These are phyloP conservation scores for Hirschioporus abietinus DNA, from an alignment of 768 basidiomycete species.

Conservation along the genomic window DNA sequence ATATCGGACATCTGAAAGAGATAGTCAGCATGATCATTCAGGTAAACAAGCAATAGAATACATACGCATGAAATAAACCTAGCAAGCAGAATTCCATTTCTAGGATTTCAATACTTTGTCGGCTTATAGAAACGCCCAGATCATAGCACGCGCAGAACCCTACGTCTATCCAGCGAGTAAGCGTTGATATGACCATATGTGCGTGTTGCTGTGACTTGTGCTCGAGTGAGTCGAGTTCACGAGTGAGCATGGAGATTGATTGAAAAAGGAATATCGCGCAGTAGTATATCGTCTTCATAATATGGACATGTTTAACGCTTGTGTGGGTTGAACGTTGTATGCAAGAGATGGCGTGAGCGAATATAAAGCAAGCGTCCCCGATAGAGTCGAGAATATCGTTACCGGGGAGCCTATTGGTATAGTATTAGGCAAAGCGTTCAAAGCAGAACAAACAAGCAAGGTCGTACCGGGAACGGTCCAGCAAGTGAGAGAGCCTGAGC, in stretches of 20 bases:
- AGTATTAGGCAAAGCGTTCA: not conserved
- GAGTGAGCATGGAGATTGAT: not conserved
- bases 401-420: not conserved
- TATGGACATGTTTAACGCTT: not conserved
- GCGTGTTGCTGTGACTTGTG: not conserved
- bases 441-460: not conserved
- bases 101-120: not conserved
- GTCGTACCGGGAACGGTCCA: not conserved
- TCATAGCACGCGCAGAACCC: not conserved
- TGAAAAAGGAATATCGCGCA: not conserved
- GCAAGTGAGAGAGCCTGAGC: not conserved
- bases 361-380: not conserved
- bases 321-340: not conserved
- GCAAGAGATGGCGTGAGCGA: not conserved
- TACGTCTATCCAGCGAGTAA: not conserved
- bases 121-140: not conserved
- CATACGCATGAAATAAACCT: not conserved
- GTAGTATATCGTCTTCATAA: not conserved
- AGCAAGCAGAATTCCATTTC: not conserved
- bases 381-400: not conserved
- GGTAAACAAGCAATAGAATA: too few species aligned
- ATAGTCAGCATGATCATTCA: too few species aligned
- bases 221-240: not conserved
- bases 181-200: not conserved
- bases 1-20: too few species aligned